Conservation (phyloP, 2,329 filamentous ascomycete species). For the Lecanicillium sp. region DNA sequence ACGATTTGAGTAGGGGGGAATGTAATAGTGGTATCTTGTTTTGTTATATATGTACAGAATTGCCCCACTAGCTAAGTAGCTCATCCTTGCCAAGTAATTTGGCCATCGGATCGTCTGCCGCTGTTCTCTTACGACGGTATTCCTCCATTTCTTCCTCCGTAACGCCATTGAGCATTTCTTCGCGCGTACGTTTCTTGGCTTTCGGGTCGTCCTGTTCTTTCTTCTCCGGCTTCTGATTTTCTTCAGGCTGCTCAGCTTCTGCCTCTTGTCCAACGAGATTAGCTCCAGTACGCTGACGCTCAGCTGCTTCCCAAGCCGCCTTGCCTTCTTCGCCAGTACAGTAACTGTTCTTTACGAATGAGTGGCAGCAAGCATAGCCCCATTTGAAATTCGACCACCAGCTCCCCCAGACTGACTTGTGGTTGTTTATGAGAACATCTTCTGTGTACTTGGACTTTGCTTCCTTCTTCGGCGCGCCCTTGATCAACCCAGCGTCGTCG, state of each 20-base stretch:
- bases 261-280: conserved; percentile 21
- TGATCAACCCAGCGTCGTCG: conserved; percentile 81
- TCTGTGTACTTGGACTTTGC: conserved; percentile 89
- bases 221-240: conserved; percentile 17
- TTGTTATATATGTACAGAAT: conserved; percentile 16
- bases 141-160: conserved; percentile 80
- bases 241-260: conserved; percentile 7
- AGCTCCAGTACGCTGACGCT: conserved; percentile 46
- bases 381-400: conserved; percentile 96
- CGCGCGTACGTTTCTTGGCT: conserved; percentile 63
- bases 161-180: conserved; percentile 70
- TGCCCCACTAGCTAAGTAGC: conserved; percentile 33
- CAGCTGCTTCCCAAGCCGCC: conserved; percentile 68
- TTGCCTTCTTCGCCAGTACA: conserved; percentile 90
- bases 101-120: conserved; percentile 80
- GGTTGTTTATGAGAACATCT: conserved; percentile 82
- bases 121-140: conserved; percentile 67
- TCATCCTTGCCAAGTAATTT: conserved; percentile 68
- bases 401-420: conserved; percentile 87
- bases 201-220: conserved; percentile 22
- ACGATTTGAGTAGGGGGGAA: no score
- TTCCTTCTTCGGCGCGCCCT: conserved; percentile 68
- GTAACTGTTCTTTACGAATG: conserved; percentile 90
- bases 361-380: conserved; percentile 95
- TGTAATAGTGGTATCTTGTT: conserved; percentile 4